A percentile compares a stretch with the other conserved stretches of the same genome.
phyloP scores from a whole-genome alignment of 225 moss, liverwort and hornwort genomes.

The Straminergon stramineum region DNA sequence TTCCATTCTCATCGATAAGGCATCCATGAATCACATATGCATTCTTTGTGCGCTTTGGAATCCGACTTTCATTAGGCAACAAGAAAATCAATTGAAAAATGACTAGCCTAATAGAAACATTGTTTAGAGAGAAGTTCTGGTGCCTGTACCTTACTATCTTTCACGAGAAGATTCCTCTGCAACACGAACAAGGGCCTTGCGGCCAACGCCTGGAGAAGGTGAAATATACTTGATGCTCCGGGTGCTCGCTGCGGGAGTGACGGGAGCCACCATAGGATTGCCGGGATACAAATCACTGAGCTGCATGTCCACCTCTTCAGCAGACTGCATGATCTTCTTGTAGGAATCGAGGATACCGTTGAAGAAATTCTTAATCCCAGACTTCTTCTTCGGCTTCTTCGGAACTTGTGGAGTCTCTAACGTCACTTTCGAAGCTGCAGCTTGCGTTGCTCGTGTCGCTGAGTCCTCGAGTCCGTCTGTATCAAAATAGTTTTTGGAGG shows the following conservation, averaged over 20 bases:
- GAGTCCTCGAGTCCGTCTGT: background rate
- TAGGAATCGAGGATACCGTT: constrained; percentile 22
- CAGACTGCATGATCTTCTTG: constrained; percentile 27
- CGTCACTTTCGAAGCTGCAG: background rate
- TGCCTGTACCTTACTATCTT: background rate
- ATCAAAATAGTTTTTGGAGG: background rate
- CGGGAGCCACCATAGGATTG: constrained; percentile 22
- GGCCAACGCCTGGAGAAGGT: constrained; percentile 25
- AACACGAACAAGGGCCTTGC: constrained; percentile 10
- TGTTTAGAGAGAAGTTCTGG: background rate
- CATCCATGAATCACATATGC: too few relatives aligned
- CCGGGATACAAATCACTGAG: constrained; percentile 22
- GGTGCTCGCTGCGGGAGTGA: constrained; percentile 25
- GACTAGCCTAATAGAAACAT: background rate
- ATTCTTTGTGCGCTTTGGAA: background rate
- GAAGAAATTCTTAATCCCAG: constrained; percentile 16
- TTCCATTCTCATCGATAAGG: background rate
- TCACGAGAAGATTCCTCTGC: constrained; percentile 21
- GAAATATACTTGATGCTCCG: constrained; percentile 27
- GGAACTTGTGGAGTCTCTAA: background rate
- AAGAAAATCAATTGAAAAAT: background rate
- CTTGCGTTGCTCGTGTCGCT: background rate
- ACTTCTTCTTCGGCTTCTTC: constrained; percentile 2
- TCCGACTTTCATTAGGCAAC: background rate
- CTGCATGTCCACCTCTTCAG: constrained; percentile 22